phyloP scores from a whole-genome alignment of 2,329 filamentous ascomycete genomes.

The Pseudogymnoascus sp. region DNA sequence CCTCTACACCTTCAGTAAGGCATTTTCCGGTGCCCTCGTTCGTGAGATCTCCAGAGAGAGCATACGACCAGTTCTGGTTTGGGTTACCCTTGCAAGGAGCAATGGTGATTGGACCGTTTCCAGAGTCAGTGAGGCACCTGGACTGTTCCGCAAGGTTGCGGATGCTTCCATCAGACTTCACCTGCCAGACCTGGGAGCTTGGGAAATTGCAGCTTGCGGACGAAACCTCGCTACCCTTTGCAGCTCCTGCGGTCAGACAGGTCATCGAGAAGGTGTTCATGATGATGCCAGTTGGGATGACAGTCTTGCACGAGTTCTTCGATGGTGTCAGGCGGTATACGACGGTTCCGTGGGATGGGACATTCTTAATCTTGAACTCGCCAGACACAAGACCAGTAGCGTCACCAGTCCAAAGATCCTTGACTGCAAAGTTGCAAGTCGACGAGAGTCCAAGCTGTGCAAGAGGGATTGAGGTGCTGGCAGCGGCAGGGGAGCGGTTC shows the following conservation, averaged over 20 bases:
- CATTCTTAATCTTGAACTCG: constrained; percentile 32
- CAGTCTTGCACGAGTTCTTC: constrained; percentile 18
- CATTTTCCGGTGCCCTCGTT: constrained; percentile 31
- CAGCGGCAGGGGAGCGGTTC: constrained; percentile 34
- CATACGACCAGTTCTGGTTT: constrained; percentile 38
- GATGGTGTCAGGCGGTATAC: constrained; percentile 38
- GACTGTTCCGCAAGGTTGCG: constrained; percentile 31
- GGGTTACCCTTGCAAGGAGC: constrained; percentile 19
- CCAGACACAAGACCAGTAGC: constrained; percentile 25
- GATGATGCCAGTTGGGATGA: constrained; percentile 41
- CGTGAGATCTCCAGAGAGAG: constrained; percentile 38
- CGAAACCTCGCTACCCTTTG: constrained; percentile 23
- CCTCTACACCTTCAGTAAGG: constrained; percentile 32
- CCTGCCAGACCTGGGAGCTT: constrained; percentile 39
- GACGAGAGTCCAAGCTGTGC: constrained; percentile 23
- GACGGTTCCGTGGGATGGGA: constrained; percentile 28
- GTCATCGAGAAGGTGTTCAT: constrained; percentile 42
- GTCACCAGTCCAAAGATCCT: constrained; percentile 39
- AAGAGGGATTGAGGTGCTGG: constrained; percentile 28
- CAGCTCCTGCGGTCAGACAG: constrained; percentile 33
- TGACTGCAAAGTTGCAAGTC: constrained; percentile 23
- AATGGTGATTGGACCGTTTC: constrained; percentile 29
- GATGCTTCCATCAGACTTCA: constrained; percentile 30
- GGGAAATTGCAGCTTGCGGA: constrained; percentile 34
- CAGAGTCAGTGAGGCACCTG: not conserved